These are phyloP conservation scores for Lentinula raphanica DNA, from an alignment of 768 basidiomycete genomes.

Conservation along the genomic window DNA sequence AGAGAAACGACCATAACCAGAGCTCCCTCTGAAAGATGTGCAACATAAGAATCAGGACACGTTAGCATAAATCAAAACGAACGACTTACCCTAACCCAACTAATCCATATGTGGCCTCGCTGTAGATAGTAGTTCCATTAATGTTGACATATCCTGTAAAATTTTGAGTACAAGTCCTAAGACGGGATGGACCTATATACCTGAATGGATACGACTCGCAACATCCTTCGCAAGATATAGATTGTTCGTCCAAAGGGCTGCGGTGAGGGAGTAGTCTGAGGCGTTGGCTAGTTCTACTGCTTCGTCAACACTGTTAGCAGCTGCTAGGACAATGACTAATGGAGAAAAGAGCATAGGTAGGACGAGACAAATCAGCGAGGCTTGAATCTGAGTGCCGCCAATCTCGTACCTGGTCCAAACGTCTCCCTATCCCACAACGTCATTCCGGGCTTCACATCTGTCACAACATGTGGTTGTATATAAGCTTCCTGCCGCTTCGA, in stretches of 20 bases:
- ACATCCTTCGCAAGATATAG: constrained; percentile 37
- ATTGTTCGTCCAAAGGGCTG: constrained; percentile 50
- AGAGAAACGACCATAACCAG: constrained; percentile 50
- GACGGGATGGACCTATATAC: constrained; percentile 18
- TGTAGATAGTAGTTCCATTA: constrained; percentile 49
- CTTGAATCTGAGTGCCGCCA: background rate
- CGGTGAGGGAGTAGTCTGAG: constrained; percentile 45
- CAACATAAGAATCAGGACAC: background rate
- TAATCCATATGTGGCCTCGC: constrained; percentile 32
- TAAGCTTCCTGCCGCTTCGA: constrained; percentile 31
- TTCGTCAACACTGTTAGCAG: constrained; percentile 46
- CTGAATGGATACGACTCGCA: constrained; percentile 42
- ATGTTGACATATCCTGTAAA: constrained; percentile 44
- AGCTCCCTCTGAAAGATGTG: constrained; percentile 27
- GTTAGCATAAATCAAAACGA: background rate
- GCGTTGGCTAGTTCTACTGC: constrained; percentile 52
- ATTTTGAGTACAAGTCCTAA: background rate
- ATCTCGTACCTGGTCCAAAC: constrained; percentile 51
- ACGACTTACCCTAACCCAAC: constrained; percentile 43
- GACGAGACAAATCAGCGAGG: background rate
- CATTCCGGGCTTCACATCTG: constrained; percentile 44
- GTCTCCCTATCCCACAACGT: constrained; percentile 52
- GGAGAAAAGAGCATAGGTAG: background rate
- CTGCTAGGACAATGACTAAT: constrained; percentile 38
- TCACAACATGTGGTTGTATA: constrained; percentile 49